phyloP scores from a whole-genome alignment of 1,139 yeast species.

The Taphrina betulina region DNA sequence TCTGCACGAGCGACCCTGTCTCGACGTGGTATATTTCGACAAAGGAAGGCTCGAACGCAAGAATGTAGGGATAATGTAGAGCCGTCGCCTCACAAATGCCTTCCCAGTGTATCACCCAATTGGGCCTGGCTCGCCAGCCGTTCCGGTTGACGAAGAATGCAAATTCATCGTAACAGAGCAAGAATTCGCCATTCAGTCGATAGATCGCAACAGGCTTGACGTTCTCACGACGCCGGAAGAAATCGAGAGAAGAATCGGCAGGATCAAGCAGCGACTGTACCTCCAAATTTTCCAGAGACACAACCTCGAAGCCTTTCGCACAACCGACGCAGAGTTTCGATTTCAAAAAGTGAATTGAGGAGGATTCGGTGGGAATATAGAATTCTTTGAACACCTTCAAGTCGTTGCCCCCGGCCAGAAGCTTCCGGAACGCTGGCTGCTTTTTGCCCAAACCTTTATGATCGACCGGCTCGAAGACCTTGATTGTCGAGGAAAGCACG shows the following conservation, averaged over 20 bases:
- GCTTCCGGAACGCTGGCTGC: constrained; percentile 54
- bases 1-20: constrained; percentile 76
- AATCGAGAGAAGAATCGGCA: constrained; percentile 93
- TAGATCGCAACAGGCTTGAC: constrained; percentile 90
- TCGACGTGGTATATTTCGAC: constrained; percentile 92
- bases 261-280: constrained; percentile 83
- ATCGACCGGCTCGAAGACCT: constrained; percentile 82
- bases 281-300: constrained; percentile 70
- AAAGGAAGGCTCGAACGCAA: constrained; percentile 85
- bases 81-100: constrained; percentile 92
- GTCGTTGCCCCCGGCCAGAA: constrained; percentile 49
- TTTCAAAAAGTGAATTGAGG: constrained; percentile 84
- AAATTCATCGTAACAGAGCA: constrained; percentile 62
- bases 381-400: constrained; percentile 77
- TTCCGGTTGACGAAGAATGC: constrained; percentile 90
- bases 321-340: constrained; percentile 92
- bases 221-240: constrained; percentile 82
- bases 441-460: constrained; percentile 47
- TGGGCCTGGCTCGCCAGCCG: constrained; percentile 95
- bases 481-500: constrained; percentile 67
- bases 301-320: constrained; percentile 92
- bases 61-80: constrained; percentile 84
- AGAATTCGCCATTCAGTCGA: constrained; percentile 80
- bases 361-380: constrained; percentile 80
- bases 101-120: constrained; percentile 96